Base-by-base conservation (phyloP, 768 basidiomycete species). In the Boletellus ananas region DNA sequence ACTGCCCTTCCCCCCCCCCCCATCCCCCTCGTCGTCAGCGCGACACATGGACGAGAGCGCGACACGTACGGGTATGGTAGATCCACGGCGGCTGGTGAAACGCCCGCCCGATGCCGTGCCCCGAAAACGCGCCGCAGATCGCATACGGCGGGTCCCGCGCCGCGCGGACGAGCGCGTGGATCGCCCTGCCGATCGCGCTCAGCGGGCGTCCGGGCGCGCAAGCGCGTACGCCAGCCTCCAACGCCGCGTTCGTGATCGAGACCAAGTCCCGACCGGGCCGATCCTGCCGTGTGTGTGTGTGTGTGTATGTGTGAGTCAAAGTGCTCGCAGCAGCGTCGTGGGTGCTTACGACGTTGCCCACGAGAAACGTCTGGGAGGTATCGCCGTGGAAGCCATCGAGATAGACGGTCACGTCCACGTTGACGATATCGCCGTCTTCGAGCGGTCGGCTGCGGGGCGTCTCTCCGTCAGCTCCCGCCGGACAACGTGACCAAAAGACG, bases 71-170 rank as follows among this genome's bases (percentile, higher is more conserved):
- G 54, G 81, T 75, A 64, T 95, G 92, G 17, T 85, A 64, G 57
- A 95, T 89, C 84, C 85, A 94, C 0, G 94, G 94, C 17, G 79
- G 73, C 29, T 79, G 74, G 63, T 96, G 94, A 55, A 96, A 96
- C 7, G 74, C 73, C 9, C 72, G 76, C 8, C 92, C 91, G 41
- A 96, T 94, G 0, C 94, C 92, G 65, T 96, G 94, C 3, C 94
- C 93, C 0, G 79, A 79, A 56, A 93, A 89, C 40, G 86, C 78
- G 6, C 76, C 70, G 25, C 85, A 90, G 13, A 92, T 77, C 2
- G 78, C 84, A 59, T 80, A 90, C 0, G 55, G 43, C 0, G 49
- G 54, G 58, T 80, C 89, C 0, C 55, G 41, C 0, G 45, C 54
- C 11, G 54, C 48, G 25, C 65, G 67, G 4, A 81, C 60, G 2